Evolutionary conservation across 2,329 filamentous ascomycete genomes (phyloP).

Genomic region (Dactylonectria macrodidyma): DNA sequence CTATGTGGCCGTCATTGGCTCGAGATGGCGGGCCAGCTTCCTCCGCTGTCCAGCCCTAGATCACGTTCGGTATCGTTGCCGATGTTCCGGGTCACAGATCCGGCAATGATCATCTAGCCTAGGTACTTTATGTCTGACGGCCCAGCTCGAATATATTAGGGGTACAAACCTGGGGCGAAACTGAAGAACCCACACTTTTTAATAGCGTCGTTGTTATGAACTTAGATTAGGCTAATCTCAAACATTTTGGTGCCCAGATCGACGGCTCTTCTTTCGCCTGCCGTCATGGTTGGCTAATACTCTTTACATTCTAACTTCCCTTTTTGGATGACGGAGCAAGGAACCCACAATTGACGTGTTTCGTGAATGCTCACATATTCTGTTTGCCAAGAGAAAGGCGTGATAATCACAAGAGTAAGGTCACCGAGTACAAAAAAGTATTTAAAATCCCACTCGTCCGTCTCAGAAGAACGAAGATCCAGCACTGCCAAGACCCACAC

Average conservation of each 20-base stretch:
- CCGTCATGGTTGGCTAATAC: background rate
- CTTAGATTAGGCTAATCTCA: background rate
- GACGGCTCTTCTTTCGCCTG: background rate
- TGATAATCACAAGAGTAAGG: too few species aligned
- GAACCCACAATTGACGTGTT: too few species aligned
- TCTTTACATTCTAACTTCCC: background rate
- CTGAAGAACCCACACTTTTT: background rate
- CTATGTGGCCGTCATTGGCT: background rate
- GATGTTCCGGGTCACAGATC: background rate
- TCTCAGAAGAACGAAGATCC: background rate
- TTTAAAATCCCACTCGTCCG: background rate
- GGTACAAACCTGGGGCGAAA: background rate
- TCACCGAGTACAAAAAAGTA: too few species aligned
- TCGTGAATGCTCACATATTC: too few species aligned
- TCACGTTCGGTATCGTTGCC: background rate
- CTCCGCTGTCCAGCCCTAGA: background rate
- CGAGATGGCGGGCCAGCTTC: background rate
- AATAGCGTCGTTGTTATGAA: background rate
- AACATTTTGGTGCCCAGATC: background rate
- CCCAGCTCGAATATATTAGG: background rate
- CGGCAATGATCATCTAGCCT: background rate
- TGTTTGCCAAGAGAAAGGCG: too few species aligned
- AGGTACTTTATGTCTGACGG: background rate
- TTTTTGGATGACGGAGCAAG: too few species aligned
- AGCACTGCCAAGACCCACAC: background rate